A percentile compares a stretch with the other conserved stretches of the same genome.
phyloP scores from a whole-genome alignment of 305 asterid species.

The Fraxinus baroniana region DNA sequence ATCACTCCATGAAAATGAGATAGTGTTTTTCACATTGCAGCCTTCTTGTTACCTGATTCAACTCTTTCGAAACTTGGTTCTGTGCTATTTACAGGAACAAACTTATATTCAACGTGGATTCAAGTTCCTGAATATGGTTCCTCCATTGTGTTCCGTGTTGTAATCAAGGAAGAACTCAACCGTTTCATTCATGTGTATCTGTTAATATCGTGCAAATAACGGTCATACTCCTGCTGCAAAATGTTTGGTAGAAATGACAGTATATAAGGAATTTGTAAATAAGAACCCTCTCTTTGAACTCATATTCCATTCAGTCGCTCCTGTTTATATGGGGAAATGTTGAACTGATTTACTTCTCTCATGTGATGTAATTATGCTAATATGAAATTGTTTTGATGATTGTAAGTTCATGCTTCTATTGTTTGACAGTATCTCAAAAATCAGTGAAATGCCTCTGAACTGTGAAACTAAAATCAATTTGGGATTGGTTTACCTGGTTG shows the following conservation, averaged over 20 bases:
- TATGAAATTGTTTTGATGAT: background rate
- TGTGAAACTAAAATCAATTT: background rate
- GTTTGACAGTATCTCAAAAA: background rate
- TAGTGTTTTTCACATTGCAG: background rate
- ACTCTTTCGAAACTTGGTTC: background rate
- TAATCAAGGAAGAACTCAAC: slow-evolving; percentile 9
- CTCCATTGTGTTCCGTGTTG: background rate
- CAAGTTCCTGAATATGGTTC: slow-evolving; percentile 21
- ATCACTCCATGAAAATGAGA: background rate
- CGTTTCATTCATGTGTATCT: slow-evolving; percentile 8
- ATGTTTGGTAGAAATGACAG: slow-evolving; percentile 20
- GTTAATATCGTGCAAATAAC: slow-evolving; percentile 23
- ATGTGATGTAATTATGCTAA: background rate
- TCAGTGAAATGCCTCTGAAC: background rate
- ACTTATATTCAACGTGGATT: slow-evolving; percentile 11
- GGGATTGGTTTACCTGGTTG: background rate
- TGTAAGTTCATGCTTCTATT: background rate
- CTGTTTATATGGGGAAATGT: slow-evolving; percentile 14
- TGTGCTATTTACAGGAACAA: slow-evolving; percentile 28
- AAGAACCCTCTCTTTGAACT: background rate
- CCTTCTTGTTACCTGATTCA: background rate
- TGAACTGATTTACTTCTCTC: background rate
- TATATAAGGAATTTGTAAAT: slow-evolving; percentile 25
- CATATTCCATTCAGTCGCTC: background rate
- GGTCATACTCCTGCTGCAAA: slow-evolving; percentile 12